These are phyloP conservation scores for Neoascochyta sp. DNA, from an alignment of 2,329 filamentous ascomycete species.

Conservation along the genomic window DNA sequence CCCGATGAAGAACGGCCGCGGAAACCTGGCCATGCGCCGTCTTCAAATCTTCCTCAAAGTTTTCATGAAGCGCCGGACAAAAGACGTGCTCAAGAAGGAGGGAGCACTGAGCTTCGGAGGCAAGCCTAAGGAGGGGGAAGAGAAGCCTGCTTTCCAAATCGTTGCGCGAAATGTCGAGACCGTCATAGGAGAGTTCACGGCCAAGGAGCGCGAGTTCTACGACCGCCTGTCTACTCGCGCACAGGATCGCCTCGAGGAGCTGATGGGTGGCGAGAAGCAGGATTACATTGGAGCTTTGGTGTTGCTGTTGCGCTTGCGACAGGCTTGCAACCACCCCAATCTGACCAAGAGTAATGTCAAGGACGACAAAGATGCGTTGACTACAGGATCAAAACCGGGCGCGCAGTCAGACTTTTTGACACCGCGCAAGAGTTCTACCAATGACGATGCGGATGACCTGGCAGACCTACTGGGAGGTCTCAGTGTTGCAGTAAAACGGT, in stretches of 20 bases:
- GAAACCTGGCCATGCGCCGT: constrained; percentile 81
- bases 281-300: constrained; percentile 95
- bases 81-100: constrained; percentile 89
- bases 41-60: constrained; percentile 81
- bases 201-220: constrained; percentile 81
- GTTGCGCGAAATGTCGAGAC: constrained; percentile 85
- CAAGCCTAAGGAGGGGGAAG: constrained; percentile 56
- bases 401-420: constrained; percentile 35
- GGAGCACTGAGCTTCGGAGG: constrained; percentile 75
- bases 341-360: constrained; percentile 80
- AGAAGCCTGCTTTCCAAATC: constrained; percentile 75
- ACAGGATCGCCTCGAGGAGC: constrained; percentile 78
- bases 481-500: constrained; percentile 71
- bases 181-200: constrained; percentile 72
- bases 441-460: constrained; percentile 72
- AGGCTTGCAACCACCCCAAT: constrained; percentile 92
- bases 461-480: constrained; percentile 83
- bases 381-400: constrained; percentile 54
- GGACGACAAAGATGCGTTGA: constrained; percentile 81
- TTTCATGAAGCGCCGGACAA: constrained; percentile 98
- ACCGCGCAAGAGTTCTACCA: constrained; percentile 43
- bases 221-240: constrained; percentile 77
- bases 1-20: constrained; percentile 85
- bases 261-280: constrained; percentile 75
- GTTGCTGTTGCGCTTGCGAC: constrained; percentile 80